Conservation (phyloP, 2,329 filamentous ascomycete genomes). For the Pseudogymnoascus sp. region DNA sequence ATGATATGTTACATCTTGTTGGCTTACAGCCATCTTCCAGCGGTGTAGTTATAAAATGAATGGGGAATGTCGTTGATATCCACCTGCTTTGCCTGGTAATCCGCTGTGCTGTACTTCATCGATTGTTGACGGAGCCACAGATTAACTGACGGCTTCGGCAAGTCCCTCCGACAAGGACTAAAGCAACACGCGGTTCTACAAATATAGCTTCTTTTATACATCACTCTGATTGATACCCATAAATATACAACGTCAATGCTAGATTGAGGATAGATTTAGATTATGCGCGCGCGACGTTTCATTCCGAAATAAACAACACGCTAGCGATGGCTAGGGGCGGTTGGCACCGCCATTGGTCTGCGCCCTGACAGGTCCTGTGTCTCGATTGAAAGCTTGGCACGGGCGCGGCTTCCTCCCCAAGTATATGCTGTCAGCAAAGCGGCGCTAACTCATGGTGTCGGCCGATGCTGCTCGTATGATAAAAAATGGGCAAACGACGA, state of each 20-base stretch:
- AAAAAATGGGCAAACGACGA: background rate
- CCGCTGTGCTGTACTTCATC: slow-evolving; percentile 14
- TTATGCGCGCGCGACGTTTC: background rate
- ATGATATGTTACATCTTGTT: slow-evolving; percentile 12
- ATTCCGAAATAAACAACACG: slow-evolving; percentile 5
- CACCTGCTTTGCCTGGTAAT: slow-evolving; percentile 11
- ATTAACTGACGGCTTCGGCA: background rate
- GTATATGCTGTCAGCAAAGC: background rate
- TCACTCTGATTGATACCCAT: slow-evolving; percentile 4
- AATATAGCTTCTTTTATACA: slow-evolving; percentile 14
- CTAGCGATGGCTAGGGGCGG: background rate
- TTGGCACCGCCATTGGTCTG: background rate
- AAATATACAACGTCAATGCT: background rate
- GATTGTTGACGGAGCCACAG: slow-evolving; percentile 9
- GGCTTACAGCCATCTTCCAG: slow-evolving; percentile 25
- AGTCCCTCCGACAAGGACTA: slow-evolving; percentile 11
- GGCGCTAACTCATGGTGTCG: background rate
- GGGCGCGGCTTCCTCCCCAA: background rate
- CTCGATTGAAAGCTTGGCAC: background rate
- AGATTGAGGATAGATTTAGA: background rate
- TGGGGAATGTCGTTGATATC: slow-evolving; percentile 19
- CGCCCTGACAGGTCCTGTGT: background rate
- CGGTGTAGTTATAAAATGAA: slow-evolving; percentile 24
- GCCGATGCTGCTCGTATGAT: background rate
- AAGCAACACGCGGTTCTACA: slow-evolving; percentile 10